phyloP scores from a whole-genome alignment of 805 yeast genomes.

The Kodamaea jinghongensis region DNA sequence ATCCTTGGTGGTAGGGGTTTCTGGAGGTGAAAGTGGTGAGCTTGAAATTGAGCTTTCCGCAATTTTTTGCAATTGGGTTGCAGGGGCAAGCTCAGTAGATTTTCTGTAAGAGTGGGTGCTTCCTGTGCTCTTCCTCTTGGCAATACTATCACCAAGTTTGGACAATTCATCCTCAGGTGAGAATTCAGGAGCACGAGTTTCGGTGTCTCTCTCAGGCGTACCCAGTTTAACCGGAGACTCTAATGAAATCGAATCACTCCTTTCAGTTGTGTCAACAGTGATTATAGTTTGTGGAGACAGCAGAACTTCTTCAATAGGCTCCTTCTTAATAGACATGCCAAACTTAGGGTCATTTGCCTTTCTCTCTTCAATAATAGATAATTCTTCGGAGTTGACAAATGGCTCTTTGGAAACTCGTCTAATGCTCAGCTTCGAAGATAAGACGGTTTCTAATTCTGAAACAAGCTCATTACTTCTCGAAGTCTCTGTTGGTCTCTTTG shows the following conservation, averaged over 20 bases:
- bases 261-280: too few relatives aligned
- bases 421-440: conserved; percentile 6
- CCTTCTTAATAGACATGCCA: neutral
- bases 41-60: neutral
- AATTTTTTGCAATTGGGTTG: too few relatives aligned
- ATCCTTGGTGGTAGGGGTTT: conserved; percentile 10
- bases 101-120: conserved; percentile 4
- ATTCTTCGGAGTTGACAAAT: conserved; percentile 12
- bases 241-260: too few relatives aligned
- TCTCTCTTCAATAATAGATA: conserved; percentile 11
- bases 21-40: conserved; percentile 19
- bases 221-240: neutral
- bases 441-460: conserved; percentile 12
- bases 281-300: too few relatives aligned
- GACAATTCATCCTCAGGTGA: too few relatives aligned
- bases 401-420: conserved; percentile 2
- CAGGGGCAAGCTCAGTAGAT: too few relatives aligned
- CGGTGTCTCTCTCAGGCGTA: neutral
- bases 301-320: too few relatives aligned
- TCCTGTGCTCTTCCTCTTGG: neutral
- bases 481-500: neutral
- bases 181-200: too few relatives aligned
- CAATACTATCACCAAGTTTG: too few relatives aligned
- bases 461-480: conserved; percentile 9
- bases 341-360: conserved; percentile 2